phyloP scores from a whole-genome alignment of 768 basidiomycete genomes.

The Scleroderma citrinum region DNA sequence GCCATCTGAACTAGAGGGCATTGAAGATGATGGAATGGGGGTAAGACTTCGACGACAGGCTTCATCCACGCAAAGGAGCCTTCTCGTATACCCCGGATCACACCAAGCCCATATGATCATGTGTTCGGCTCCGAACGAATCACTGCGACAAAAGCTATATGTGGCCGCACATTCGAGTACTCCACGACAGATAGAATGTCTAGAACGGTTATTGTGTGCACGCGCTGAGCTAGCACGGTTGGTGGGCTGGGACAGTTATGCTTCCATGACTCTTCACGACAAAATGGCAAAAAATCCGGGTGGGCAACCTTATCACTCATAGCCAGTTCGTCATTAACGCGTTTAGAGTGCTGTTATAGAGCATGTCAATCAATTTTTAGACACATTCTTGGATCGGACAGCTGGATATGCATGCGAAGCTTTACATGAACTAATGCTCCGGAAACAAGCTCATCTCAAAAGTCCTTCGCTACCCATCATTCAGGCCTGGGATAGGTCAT shows the following conservation, averaged over 20 bases:
- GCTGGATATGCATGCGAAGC: constrained; percentile 72
- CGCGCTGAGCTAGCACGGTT: constrained; percentile 80
- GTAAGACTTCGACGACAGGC: constrained; percentile 68
- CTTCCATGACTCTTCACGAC: constrained; percentile 80
- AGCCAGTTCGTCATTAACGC: constrained; percentile 4
- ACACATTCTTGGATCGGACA: constrained; percentile 75
- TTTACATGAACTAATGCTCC: constrained; percentile 54
- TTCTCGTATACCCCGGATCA: constrained; percentile 79
- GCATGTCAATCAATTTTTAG: constrained; percentile 83
- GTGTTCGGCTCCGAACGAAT: constrained; percentile 81
- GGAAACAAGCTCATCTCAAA: constrained; percentile 70
- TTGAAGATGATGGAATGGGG: constrained; percentile 76
- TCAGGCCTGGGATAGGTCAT: constrained; percentile 97
- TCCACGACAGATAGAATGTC: constrained; percentile 62
- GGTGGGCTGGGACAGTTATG: constrained; percentile 82
- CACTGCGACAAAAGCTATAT: constrained; percentile 76
- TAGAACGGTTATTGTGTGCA: constrained; percentile 71
- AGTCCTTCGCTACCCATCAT: constrained; percentile 56
- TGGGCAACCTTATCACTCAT: constrained; percentile 25
- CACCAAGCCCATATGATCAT: constrained; percentile 92
- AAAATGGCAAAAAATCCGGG: constrained; percentile 98
- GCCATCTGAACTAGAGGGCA: constrained; percentile 61
- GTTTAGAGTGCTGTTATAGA: constrained; percentile 36
- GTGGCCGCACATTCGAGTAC: constrained; percentile 76
- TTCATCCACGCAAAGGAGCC: constrained; percentile 66